Conservation (phyloP, 768 basidiomycete genomes). For the Lentinula raphanica region DNA sequence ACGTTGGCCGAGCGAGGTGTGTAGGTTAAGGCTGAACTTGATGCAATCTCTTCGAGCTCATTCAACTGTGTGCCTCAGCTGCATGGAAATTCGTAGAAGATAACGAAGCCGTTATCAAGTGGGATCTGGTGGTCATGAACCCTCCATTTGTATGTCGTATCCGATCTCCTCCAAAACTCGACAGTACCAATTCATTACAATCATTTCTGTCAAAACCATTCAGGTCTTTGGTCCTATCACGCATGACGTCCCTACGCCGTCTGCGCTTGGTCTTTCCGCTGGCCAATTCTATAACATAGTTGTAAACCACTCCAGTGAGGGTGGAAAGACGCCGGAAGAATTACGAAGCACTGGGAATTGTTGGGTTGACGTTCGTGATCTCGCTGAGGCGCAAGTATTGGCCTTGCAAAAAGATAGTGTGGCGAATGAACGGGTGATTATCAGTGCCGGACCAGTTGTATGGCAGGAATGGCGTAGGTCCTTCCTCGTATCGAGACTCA, state of each 20-base stretch:
- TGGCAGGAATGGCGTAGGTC: constrained; percentile 35
- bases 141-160: constrained; percentile 45
- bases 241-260: constrained; percentile 30
- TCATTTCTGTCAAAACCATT: neutral
- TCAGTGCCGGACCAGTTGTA: constrained; percentile 28
- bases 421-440: constrained; percentile 52
- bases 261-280: constrained; percentile 36
- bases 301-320: constrained; percentile 3
- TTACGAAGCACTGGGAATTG: constrained; percentile 17
- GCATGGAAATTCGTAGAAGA: constrained; percentile 38
- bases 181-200: constrained; percentile 3
- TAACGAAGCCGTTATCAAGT: constrained; percentile 36
- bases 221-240: constrained; percentile 30
- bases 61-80: too few relatives aligned
- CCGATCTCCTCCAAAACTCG: constrained; percentile 6
- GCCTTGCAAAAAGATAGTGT: constrained; percentile 49
- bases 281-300: constrained; percentile 23
- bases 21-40: too few relatives aligned
- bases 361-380: constrained; percentile 53
- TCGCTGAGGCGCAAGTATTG: constrained; percentile 49
- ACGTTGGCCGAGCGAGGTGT: constrained; percentile 56
- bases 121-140: constrained; percentile 50
- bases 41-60: too few relatives aligned
- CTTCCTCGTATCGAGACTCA: neutral
- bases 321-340: constrained; percentile 15